phyloP scores from a whole-genome alignment of 176 grass and related monocot genomes.

The Carex littledalei region DNA sequence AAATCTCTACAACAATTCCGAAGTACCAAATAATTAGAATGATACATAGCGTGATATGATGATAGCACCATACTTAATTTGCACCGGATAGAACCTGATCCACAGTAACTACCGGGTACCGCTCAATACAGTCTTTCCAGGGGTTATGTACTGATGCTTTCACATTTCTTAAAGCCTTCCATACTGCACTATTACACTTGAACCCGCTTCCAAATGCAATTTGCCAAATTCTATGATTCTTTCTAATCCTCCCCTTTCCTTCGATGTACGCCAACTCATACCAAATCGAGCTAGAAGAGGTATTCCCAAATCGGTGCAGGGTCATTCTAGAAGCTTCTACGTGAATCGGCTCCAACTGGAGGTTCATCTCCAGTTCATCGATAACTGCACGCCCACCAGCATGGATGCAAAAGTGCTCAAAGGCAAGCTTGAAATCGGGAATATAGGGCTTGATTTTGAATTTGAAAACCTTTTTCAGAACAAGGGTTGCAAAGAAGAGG shows the following conservation, averaged over 20 bases:
- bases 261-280: slow-evolving; percentile 45
- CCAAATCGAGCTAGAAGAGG: slow-evolving; percentile 51
- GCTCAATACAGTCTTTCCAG: slow-evolving; percentile 45
- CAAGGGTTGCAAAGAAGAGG: slow-evolving; percentile 30
- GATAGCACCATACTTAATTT: not conserved
- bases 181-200: slow-evolving; percentile 58
- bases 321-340: slow-evolving; percentile 55
- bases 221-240: slow-evolving; percentile 42
- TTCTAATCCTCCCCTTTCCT: slow-evolving; percentile 38
- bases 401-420: slow-evolving; percentile 61
- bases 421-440: slow-evolving; percentile 46
- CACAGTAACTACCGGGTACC: slow-evolving; percentile 38
- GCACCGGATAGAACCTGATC: slow-evolving; percentile 27
- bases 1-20: slow-evolving; percentile 12
- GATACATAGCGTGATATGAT: no score
- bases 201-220: slow-evolving; percentile 49
- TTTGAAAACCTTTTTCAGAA: slow-evolving; percentile 28
- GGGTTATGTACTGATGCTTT: slow-evolving; percentile 29
- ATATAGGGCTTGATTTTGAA: slow-evolving; percentile 47
- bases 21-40: slow-evolving; percentile 10
- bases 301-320: slow-evolving; percentile 47
- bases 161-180: slow-evolving; percentile 43
- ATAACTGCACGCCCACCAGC: slow-evolving; percentile 50
- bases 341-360: slow-evolving; percentile 39
- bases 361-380: slow-evolving; percentile 50